Evolutionary conservation across 78 protist genomes (phyloP), one percentile per base, ranked within the genome.

Genomic region (Dictyostelium capitatum): DNA sequence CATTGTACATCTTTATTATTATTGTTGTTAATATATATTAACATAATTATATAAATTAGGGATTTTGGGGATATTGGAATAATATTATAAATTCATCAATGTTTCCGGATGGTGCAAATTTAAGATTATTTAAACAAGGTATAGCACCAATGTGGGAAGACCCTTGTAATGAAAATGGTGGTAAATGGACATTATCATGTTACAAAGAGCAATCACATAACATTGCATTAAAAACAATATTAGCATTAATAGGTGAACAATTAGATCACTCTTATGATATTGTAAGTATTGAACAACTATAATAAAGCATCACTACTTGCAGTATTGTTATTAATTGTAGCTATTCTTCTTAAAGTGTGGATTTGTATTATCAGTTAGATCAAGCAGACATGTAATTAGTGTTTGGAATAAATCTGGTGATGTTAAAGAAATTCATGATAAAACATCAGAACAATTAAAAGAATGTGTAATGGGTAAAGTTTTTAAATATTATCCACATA

Each of bases 1-100:
- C 4, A 1, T 47, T 47, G 1, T 10, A 51, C 53, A 73, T 41
- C 48, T 46, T 80, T 62, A 37, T 37, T 3, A 2, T 37, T 37
- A 2, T 17, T 30, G 47, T 5, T 37, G 46, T 73, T n/a, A n/a
- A 37, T 3, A 12, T 43, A 47, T 73, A 7, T 47, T 20, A 43
- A 25, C 10, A 67, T 14, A n/a, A n/a, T n/a, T n/a, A n/a, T n/a
- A n/a, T n/a, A n/a, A n/a, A n/a, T n/a, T n/a, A 87, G 93, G 93
- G 93, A 78, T 87, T 87, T 65, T 87, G 93, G 93, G 70, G 83
- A 47, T 87, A 77, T 87, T 87, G 93, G 93, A 77, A 87, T 65
- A 87, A 87, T 65, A 32, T 87, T 4, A 10, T 77, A 0, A 73
- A 87, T 77, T 50, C 73, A 19, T 56, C 80, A 47, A 37, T 23